Conservation (phyloP, 768 basidiomycete genomes). For the Trametes villosa region DNA sequence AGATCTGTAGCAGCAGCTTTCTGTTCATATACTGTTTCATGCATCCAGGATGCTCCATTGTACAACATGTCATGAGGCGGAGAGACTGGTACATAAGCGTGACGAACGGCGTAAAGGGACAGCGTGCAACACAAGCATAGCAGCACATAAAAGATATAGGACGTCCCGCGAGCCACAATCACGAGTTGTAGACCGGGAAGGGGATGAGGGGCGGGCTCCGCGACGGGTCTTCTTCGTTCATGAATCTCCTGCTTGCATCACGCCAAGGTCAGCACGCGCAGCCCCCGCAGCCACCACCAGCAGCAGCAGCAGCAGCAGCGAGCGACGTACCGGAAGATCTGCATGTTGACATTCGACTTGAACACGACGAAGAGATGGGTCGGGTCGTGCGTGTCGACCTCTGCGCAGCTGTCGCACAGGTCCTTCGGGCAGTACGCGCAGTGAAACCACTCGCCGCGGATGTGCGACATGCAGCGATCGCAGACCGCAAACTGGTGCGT, state of each 20-base stretch:
- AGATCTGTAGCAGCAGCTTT: conserved; percentile 52
- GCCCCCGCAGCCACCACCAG: too few relatives aligned
- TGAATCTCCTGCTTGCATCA: conserved; percentile 19
- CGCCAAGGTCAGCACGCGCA: conserved; percentile 3
- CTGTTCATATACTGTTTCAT: neutral
- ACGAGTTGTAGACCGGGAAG: conserved; percentile 16
- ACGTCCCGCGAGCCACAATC: neutral
- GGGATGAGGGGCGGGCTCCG: conserved; percentile 22
- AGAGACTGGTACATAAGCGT: neutral
- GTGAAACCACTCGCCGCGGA: conserved; percentile 88
- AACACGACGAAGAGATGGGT: conserved; percentile 87
- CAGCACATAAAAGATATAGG: neutral
- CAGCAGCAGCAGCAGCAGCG: too few relatives aligned
- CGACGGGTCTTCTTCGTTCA: conserved; percentile 25
- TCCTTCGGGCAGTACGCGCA: conserved; percentile 90
- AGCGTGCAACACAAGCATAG: conserved; percentile 3
- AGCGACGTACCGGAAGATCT: conserved; percentile 22
- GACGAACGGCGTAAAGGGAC: neutral
- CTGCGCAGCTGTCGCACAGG: conserved; percentile 84
- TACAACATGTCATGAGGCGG: neutral
- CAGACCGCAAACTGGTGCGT: conserved; percentile 74
- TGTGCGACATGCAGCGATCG: conserved; percentile 82
- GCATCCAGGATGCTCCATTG: neutral
- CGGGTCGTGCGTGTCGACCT: conserved; percentile 78
- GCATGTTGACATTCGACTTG: conserved; percentile 56